Base-by-base conservation (phyloP, 495 filamentous ascomycete species). In the Aspergillus kassunensis region DNA sequence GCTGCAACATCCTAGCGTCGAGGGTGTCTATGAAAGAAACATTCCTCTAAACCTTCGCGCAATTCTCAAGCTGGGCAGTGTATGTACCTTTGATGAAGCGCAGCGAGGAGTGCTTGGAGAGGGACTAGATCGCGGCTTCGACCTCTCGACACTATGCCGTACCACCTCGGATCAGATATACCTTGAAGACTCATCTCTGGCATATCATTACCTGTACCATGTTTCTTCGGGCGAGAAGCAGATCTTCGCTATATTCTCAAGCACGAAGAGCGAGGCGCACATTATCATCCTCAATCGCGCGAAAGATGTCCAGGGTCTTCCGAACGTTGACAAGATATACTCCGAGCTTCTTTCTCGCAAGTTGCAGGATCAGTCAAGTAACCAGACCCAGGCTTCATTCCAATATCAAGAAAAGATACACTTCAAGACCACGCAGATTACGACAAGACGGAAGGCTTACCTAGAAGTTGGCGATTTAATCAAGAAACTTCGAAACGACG, bases 11-110 rank as follows among this genome's bases (percentile, higher is more conserved):
- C 84, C 90, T 0, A 96, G 90, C 61, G 87, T 97, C 5, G 93
- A 99, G 65, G 93, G 95, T 21, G 88, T 97, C 13, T 99, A 99
- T 63, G 95, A 99, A 63, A 91, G 86, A 63, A 86, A 95, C 53
- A 77, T 99, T 4, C 89, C 95, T 8, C 73, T 96, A 25, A 87
- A 86, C 52, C 74, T 92, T 23, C 80, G 91, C 35, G 93, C 90
- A 10, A 76, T 97, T 27, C 77, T 99, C 13, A 86, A 95, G 57
- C 77, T 99, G 2, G 93, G 93, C 34, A 95, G 86, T 63, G 72
- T 86, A n/a, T 99, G 93, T 68, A 96, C 91, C 13, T 96, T 97
- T 60, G 91, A 99, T 62, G 85, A 95, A 54, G 84, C 72, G 31
- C 91, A 97, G 60, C 81, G 85, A 44, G 93, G 92, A 52, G 92